Evolutionary conservation across 306 rosid genomes (phyloP).

Genomic region (Lathyrus tuberosus): DNA sequence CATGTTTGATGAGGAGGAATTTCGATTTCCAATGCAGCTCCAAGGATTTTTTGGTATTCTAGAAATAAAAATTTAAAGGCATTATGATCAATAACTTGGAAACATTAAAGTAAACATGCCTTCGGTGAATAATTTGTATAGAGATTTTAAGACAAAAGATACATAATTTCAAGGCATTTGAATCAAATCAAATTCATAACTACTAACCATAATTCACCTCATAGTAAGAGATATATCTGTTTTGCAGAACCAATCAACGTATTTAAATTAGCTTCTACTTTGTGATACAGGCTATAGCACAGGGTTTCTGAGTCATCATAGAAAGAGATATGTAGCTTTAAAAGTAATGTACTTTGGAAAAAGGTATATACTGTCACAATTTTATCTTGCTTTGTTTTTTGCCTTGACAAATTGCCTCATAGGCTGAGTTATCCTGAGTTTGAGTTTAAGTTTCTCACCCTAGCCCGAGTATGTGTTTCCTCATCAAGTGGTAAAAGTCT

Average conservation of each 20-base stretch:
- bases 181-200: too few relatives aligned
- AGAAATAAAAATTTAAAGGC: too few relatives aligned
- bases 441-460: conserved; percentile 31
- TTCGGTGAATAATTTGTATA: too few relatives aligned
- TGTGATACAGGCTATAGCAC: conserved; percentile 57
- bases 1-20: too few relatives aligned
- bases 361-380: conserved; percentile 58
- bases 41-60: too few relatives aligned
- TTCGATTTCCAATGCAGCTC: too few relatives aligned
- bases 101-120: too few relatives aligned
- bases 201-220: too few relatives aligned
- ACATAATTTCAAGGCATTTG: too few relatives aligned
- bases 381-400: conserved; percentile 31
- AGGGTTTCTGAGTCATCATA: conserved; percentile 49
- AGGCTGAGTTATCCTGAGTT: conserved; percentile 19
- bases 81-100: too few relatives aligned
- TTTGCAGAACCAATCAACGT: conserved; percentile 11
- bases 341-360: conserved; percentile 87
- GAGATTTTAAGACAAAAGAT: too few relatives aligned
- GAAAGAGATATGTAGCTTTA: conserved; percentile 86
- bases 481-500: conserved; percentile 3
- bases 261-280: conserved; percentile 34
- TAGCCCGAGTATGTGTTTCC: neutral
- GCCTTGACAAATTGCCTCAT: conserved; percentile 14
- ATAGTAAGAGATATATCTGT: conserved; percentile 11